Base-by-base conservation (phyloP, 179 eudicot genomes). In the Corrigiola litoralis region DNA sequence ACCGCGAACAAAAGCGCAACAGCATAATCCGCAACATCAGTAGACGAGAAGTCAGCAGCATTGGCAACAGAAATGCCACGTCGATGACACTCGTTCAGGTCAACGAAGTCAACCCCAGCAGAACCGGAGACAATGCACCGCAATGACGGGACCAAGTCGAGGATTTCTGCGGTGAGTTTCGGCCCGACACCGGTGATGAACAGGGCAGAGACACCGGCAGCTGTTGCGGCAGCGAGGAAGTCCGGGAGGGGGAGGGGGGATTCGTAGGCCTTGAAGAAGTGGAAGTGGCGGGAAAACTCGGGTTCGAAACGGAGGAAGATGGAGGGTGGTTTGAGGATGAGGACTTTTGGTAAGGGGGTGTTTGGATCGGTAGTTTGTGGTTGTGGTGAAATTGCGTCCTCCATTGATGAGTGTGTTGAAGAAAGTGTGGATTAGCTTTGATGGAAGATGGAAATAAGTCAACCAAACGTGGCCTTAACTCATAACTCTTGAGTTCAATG, bases 91-190 rank as follows among this genome's bases (percentile, higher is more conserved):
- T 83, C 91, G 18, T 4, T 21, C 27, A 81, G 41, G 67, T 86
- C 88, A 58, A 83, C 68, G 73, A 79, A 77, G 66, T 85, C 23
- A 60, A 81, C 49, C 46, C 88, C 91, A 33, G 79, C 79, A 63
- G 86, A 77, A 66, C 82, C 58, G 49, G 91, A 75, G 65, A 79
- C 73, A 10, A 86, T 73, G 10, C 80, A 49, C 27, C 75, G 49
- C 6, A 86, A 81, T 24, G 74, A 59, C 2, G 91, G 91, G 27
- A 86, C 76, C 31, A 3, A 46, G 65, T 62, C 51, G 63, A 86
- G 81, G n/a, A 81, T 21, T 11, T 41, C 70, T 47, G 80, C 63
- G 55, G 65, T 25, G 68, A 81, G 24, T 5, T 42, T 46, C 55
- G 67, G 52, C 9, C 0, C 2, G 67, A 65, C 65, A 29, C 48